Evolutionary conservation across 2,329 filamentous ascomycete genomes (phyloP), one percentile per base, ranked within the genome.

Genomic region (Alternaria consortialis): DNA sequence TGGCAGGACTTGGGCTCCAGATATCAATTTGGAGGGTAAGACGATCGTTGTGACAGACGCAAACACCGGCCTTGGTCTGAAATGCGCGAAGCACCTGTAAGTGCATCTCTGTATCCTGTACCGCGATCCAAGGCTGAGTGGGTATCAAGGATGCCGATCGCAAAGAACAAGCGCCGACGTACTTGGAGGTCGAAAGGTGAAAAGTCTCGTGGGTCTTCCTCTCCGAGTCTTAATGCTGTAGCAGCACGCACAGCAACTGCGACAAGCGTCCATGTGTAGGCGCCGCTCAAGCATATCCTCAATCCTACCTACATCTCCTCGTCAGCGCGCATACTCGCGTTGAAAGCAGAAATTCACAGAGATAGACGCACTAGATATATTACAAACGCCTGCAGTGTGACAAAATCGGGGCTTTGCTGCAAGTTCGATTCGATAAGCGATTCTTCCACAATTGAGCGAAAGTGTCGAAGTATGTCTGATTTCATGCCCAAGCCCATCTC

Each of bases 31-130:
- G 12, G 25, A 36, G 12, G 59, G 46, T 8, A 27, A 58, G 23
- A 63, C 60, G 8, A 48, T 65, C 7, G 25, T 65, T 17, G 51
- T 65, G 15, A 63, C 63, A 6, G 63, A 58, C 4, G 58, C 54
- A 5, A 62, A 61, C n/a, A 64, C 58, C 25, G 62, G 62, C 15
- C 29, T 64, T 7, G 56, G 63, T 8, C 27, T 63, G 13, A 53
- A 63, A 20, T 63, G 56, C 44, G 63, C 52, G 15, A 63, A 61
- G 25, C 57, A 65, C 32, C 17, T 23, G 60, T 63, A 57, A n/a
- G 56, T 57, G 13, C 32, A 8, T 47, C 20, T 2, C 20, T 17
- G 8, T 7, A 37, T 37, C 15, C 15, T n/a, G 32, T 36, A 36
- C 32, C 32, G 32, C 32, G 32, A 36, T 36, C 32, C 15, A 36